Conservation (phyloP, 1,284 basidiomycete species). For the Wallemia hederae region DNA sequence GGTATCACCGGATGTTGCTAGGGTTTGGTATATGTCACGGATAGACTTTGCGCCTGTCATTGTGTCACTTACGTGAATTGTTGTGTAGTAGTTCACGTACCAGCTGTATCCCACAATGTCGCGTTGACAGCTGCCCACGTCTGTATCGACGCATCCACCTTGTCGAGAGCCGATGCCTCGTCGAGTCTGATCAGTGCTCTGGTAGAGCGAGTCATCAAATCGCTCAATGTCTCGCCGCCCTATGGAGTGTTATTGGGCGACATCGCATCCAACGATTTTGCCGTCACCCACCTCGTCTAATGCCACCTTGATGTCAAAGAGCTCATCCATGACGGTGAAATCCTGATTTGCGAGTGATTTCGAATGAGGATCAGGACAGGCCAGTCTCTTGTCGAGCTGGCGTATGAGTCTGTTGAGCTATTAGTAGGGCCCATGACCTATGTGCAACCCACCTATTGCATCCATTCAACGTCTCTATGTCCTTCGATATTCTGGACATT, state of each 20-base stretch:
- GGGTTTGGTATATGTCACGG: background rate
- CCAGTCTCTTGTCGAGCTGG: too few species aligned
- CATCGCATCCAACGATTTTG: background rate
- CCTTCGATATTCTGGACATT: background rate
- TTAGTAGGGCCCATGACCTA: too few species aligned
- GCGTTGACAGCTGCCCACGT: background rate
- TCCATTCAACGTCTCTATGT: background rate
- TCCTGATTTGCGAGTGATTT: background rate
- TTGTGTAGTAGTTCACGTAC: background rate
- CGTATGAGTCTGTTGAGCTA: too few species aligned
- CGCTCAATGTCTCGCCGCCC: background rate
- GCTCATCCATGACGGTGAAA: background rate
- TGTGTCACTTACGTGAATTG: background rate
- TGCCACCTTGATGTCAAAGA: background rate
- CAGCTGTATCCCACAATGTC: background rate
- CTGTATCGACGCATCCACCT: background rate
- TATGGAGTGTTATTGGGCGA: background rate
- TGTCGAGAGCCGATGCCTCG: background rate
- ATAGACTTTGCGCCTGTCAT: background rate
- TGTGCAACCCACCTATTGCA: background rate
- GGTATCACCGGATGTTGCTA: background rate
- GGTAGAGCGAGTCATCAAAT: background rate
- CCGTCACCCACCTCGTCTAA: background rate
- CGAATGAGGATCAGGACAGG: too few species aligned
- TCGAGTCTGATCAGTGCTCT: background rate